Conservation (phyloP, 2,329 filamentous ascomycete species). For the Phyllosticta ampelicida region DNA sequence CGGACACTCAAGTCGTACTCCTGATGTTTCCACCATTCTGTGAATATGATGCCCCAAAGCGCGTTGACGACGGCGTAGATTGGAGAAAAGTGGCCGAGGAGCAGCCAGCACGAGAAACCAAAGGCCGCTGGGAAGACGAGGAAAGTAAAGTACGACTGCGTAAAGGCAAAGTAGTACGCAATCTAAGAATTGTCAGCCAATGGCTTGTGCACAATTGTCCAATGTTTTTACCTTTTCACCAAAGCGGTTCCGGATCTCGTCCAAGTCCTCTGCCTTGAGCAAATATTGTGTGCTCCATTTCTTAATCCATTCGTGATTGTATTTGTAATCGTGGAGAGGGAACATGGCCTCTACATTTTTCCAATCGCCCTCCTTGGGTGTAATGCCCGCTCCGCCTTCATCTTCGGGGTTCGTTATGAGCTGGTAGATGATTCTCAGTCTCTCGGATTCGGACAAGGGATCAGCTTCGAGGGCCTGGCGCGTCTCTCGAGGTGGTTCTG, state of each 20-base stretch:
- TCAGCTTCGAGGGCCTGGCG: constrained; percentile 57
- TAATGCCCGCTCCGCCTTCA: constrained; percentile 42
- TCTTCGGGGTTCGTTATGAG: constrained; percentile 44
- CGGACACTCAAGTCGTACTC: constrained; percentile 75
- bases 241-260: constrained; percentile 40
- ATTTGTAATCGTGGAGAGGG: constrained; percentile 39
- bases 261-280: constrained; percentile 37
- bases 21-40: constrained; percentile 94
- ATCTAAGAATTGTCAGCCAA: constrained; percentile 39
- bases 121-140: constrained; percentile 71
- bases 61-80: constrained; percentile 68
- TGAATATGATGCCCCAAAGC: constrained; percentile 81
- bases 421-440: constrained; percentile 76
- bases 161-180: constrained; percentile 91
- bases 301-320: constrained; percentile 45
- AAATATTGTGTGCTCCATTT: constrained; percentile 39
- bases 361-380: constrained; percentile 40
- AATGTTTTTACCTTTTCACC: constrained; percentile 33
- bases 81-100: constrained; percentile 76
- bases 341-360: constrained; percentile 40
- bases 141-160: constrained; percentile 82
- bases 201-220: not conserved
- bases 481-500: constrained; percentile 64
- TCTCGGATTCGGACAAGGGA: constrained; percentile 77
- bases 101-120: constrained; percentile 65